Percentiles rank a stretch among this genome's conserved stretches.
These are phyloP conservation scores for Stephania yunnanensis DNA, from an alignment of 164 flowering plant genomes.

Conservation along the genomic window DNA sequence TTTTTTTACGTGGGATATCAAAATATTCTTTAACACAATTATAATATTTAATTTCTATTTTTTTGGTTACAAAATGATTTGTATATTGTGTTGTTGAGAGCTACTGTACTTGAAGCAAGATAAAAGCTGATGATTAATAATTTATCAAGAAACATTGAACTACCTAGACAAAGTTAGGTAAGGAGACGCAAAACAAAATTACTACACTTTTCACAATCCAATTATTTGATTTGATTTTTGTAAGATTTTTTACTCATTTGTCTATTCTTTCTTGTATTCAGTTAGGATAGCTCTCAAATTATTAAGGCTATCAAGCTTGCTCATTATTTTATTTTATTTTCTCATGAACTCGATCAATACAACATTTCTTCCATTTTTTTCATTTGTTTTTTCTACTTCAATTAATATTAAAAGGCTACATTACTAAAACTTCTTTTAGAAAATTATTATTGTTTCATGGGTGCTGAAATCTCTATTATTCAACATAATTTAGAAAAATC, in stretches of 20 bases:
- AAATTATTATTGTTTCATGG: too few species aligned
- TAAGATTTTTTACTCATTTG: conserved; percentile 20
- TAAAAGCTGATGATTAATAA: conserved; percentile 79
- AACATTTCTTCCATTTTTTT: not conserved
- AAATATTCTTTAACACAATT: too few species aligned
- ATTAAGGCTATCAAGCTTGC: conserved; percentile 9
- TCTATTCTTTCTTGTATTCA: conserved; percentile 25
- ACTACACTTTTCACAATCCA: conserved; percentile 69
- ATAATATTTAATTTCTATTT: too few species aligned
- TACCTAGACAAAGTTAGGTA: conserved; percentile 71
- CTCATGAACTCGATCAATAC: too few species aligned
- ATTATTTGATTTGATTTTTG: conserved; percentile 8
- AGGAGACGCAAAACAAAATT: conserved; percentile 66
- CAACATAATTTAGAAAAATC: too few species aligned
- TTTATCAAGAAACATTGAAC: conserved; percentile 67
- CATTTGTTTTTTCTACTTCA: not conserved
- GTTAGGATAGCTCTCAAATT: conserved; percentile 22
- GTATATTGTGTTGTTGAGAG: conserved; percentile 48
- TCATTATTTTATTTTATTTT: not conserved
- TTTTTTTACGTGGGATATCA: too few species aligned
- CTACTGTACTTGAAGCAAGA: conserved; percentile 80
- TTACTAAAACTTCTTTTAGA: too few species aligned
- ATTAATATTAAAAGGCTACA: too few species aligned
- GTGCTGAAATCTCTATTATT: too few species aligned
- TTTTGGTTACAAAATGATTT: too few species aligned